A percentile compares a stretch with the other conserved stretches of the same genome.
Evolutionary conservation across 2,329 filamentous ascomycete genomes (phyloP).

Genomic region (Sporothrix protearum): DNA sequence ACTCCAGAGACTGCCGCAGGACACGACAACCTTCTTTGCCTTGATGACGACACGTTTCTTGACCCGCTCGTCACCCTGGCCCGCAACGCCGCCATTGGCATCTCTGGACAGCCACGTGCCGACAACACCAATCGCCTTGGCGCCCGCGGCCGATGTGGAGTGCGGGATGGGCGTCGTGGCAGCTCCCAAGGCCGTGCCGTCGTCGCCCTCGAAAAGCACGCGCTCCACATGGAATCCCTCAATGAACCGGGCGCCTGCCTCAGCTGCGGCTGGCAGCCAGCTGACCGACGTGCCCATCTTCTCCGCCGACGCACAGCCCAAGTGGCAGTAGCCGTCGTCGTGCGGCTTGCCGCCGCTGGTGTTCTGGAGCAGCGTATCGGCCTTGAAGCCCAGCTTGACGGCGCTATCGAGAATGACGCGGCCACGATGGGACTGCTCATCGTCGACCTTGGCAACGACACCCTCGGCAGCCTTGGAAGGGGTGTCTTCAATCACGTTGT

Average conservation of each 20-base stretch:
- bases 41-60: conserved; percentile 65
- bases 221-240: conserved; percentile 74
- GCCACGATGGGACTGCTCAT: conserved; percentile 69
- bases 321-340: conserved; percentile 63
- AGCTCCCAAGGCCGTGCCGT: conserved; percentile 31
- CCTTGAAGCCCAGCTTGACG: conserved; percentile 67
- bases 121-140: conserved; percentile 61
- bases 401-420: conserved; percentile 70
- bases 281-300: conserved; percentile 77
- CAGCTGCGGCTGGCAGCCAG: conserved; percentile 75
- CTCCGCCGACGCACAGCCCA: conserved; percentile 61
- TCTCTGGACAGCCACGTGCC: conserved; percentile 75
- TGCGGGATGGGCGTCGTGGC: conserved; percentile 10
- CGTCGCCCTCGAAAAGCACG: conserved; percentile 62
- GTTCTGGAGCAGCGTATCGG: conserved; percentile 72
- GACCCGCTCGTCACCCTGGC: conserved; percentile 43
- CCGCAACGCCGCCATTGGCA: conserved; percentile 54
- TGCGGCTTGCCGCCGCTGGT: conserved; percentile 65
- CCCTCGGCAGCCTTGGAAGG: neutral
- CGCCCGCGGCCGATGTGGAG: neutral
- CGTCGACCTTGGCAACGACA: neutral
- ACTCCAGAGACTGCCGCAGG: conserved; percentile 70
- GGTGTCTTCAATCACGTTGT: conserved; percentile 56
- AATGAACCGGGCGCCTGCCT: conserved; percentile 73
- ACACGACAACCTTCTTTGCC: conserved; percentile 77